Conservation (phyloP, 2,329 filamentous ascomycete genomes). For the Fusarium globosum region DNA sequence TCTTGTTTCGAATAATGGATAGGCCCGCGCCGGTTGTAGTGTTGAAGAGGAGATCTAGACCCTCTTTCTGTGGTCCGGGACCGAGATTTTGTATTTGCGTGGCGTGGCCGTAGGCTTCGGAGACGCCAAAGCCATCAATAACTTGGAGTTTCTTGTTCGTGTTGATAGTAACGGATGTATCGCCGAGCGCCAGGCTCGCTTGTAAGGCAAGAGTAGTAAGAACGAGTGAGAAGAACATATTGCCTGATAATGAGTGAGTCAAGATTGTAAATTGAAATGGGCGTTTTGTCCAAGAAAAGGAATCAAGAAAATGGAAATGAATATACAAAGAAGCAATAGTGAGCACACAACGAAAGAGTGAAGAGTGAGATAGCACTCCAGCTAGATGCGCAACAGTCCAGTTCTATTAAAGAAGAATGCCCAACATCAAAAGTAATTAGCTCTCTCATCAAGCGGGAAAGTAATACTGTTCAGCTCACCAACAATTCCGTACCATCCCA, state of each 20-base stretch:
- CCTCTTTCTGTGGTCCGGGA: neutral
- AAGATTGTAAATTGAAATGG: neutral
- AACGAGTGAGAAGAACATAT: neutral
- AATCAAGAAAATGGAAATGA: neutral
- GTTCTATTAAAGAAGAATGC: neutral
- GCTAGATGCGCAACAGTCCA: neutral
- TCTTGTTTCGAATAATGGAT: neutral
- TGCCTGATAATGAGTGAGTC: neutral
- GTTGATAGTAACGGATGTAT: neutral
- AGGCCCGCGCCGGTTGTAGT: neutral
- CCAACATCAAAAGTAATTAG: neutral
- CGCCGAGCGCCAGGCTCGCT: neutral
- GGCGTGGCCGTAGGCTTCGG: neutral
- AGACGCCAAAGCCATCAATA: neutral
- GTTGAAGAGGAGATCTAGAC: neutral
- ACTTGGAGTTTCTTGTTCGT: neutral
- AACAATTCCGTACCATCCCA: neutral
- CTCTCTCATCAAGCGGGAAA: neutral
- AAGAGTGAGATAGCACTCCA: fast-evolving
- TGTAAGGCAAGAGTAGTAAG: neutral
- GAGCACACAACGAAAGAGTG: neutral
- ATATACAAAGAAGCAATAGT: no score
- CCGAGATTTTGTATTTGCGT: neutral
- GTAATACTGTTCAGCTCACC: no score
- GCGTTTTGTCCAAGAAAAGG: fast-evolving